Base-by-base conservation (phyloP, 2,329 filamentous ascomycete species). In the Didymella exigua region DNA sequence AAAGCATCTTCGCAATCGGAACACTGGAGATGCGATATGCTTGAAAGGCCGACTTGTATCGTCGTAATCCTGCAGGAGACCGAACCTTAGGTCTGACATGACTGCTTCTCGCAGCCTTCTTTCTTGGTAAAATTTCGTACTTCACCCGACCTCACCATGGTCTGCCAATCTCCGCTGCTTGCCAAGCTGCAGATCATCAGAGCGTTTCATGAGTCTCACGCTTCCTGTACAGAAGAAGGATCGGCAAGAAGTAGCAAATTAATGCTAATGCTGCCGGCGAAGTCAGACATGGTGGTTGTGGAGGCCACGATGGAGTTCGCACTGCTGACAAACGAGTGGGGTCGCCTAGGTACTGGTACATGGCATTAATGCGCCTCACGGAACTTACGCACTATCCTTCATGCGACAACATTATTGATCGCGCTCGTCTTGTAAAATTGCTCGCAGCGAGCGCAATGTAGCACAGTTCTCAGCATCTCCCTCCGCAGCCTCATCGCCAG, bases 1-100 rank as follows among this genome's bases (percentile, higher is more conserved):
- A 70, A 71, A 21, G 34, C 34, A 19, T 63, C 66, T 14, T 58
- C 36, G 34, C 67, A 71, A 42, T 61, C 46, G 49, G 60, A 68
- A 54, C 68, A 67, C 14, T 49, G 45, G 11, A 49, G 16, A 42
- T 48, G 50, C 29, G 50, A 54, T 43, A 54, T 54, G n/a, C 4
- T 33, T 37, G 13, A n/a, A n/a, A 34, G 14, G 6, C n/a, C 29
- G 21, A 26, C 16, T 7, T 31, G 8, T 14, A 14, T n/a, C n/a
- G n/a, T n/a, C n/a, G n/a, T n/a, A n/a, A n/a, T n/a, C n/a, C n/a
- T n/a, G n/a, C n/a, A n/a, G n/a, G n/a, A n/a, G n/a, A n/a, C n/a
- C n/a, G n/a, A n/a, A n/a, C n/a, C n/a, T n/a, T n/a, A n/a, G n/a
- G n/a, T n/a, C n/a, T n/a, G n/a, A n/a, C n/a, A n/a, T n/a, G n/a